A percentile compares a stretch with the other conserved stretches of the same genome.
Conservation (phyloP, 495 filamentous ascomycete genomes). For the Aspergillus coremiiformis region DNA sequence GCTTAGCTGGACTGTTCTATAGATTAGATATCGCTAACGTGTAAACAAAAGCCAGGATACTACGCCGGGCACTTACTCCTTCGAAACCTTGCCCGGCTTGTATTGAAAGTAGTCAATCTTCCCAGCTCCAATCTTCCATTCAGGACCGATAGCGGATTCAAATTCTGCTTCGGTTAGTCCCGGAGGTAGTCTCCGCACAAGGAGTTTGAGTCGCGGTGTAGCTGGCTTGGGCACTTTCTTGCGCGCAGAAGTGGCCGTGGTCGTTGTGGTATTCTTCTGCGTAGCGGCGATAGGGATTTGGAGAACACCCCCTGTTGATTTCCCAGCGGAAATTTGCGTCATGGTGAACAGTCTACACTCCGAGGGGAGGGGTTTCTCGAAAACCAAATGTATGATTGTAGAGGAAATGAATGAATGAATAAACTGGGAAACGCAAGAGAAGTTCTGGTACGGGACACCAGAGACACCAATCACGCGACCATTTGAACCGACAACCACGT, state of each 20-base stretch:
- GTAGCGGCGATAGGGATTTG: conserved; percentile 50
- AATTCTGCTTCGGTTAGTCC: conserved; percentile 79
- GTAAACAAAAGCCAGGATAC: not conserved
- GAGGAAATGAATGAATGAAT: no score
- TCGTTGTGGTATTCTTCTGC: conserved; percentile 45
- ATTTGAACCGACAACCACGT: not conserved
- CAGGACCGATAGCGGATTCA: conserved; percentile 61
- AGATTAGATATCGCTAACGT: not conserved
- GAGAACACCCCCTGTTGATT: conserved; percentile 49
- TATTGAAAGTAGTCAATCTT: conserved; percentile 80
- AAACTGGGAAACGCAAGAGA: not conserved
- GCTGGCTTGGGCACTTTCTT: conserved; percentile 48
- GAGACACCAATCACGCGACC: conserved; percentile 10
- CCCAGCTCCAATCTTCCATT: conserved; percentile 70
- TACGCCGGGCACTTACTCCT: conserved; percentile 55
- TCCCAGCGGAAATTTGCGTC: conserved; percentile 33
- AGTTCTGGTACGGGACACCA: conserved; percentile 8
- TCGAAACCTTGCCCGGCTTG: conserved; percentile 75
- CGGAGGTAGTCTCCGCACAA: conserved; percentile 80
- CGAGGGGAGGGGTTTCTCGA: not conserved
- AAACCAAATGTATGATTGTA: not conserved
- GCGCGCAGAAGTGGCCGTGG: conserved; percentile 20
- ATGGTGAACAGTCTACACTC: conserved; percentile 15
- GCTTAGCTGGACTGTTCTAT: conserved; percentile 59
- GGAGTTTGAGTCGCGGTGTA: conserved; percentile 66